Evolutionary conservation across 1,284 basidiomycete genomes (phyloP).

Genomic region (Sanguinoderma infundibulare): DNA sequence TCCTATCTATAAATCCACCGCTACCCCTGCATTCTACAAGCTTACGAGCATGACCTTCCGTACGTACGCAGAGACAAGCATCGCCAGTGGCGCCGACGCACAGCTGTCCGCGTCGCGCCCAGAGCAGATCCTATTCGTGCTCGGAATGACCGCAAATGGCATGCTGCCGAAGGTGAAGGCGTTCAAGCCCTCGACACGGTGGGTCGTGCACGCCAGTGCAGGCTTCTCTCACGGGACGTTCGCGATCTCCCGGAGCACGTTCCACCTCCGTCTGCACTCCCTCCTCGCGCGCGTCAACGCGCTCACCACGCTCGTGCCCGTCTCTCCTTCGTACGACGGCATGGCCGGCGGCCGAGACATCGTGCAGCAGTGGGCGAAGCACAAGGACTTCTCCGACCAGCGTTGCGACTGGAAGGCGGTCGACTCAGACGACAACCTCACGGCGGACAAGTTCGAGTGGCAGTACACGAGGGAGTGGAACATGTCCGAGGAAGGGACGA

Average conservation of each 20-base stretch:
- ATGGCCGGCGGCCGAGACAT: constrained; percentile 26
- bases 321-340: constrained; percentile 22
- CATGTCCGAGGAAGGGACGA: constrained; percentile 7
- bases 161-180: background rate
- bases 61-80: constrained; percentile 10
- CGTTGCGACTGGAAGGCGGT: constrained; percentile 10
- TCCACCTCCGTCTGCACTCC: constrained; percentile 29
- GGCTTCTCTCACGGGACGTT: constrained; percentile 30
- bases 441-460: constrained; percentile 27
- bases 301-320: constrained; percentile 33
- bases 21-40: constrained; percentile 13
- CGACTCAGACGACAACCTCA: constrained; percentile 22
- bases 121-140: constrained; percentile 31
- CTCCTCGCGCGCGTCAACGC: constrained; percentile 33
- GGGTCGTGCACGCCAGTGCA: constrained; percentile 26
- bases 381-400: constrained; percentile 18
- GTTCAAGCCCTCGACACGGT: constrained; percentile 21
- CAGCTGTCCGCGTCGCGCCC: background rate
- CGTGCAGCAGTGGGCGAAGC: constrained; percentile 28
- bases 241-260: constrained; percentile 26
- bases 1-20: constrained; percentile 22
- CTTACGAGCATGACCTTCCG: constrained; percentile 31
- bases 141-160: constrained; percentile 28
- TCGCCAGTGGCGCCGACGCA: constrained; percentile 13
- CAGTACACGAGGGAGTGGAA: constrained; percentile 25